Conservation (phyloP, 352 stramenopile genomes). For the Phytophthora aleatoria region DNA sequence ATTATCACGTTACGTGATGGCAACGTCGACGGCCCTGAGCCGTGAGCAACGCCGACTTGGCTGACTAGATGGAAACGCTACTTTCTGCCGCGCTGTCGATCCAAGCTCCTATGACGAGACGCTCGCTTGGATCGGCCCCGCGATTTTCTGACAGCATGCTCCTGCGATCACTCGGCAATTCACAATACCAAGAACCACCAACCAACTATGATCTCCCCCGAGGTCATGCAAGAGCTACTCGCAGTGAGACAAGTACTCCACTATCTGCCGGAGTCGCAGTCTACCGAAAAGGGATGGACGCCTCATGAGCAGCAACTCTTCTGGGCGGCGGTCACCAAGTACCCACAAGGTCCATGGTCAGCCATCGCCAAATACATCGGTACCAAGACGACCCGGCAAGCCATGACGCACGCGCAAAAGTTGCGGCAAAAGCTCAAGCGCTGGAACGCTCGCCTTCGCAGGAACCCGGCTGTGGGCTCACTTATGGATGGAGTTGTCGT, state of each 20-base stretch:
- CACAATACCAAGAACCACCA: constrained; percentile 2
- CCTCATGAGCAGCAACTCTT: constrained; percentile 41
- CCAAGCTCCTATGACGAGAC: neutral
- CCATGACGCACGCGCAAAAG: constrained; percentile 66
- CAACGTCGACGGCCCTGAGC: neutral
- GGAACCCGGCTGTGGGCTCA: constrained; percentile 28
- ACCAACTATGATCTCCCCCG: constrained; percentile 37
- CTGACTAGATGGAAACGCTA: constrained; percentile 9
- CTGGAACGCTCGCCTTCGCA: constrained; percentile 39
- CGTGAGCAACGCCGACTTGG: constrained; percentile 12
- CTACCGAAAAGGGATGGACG: constrained; percentile 35
- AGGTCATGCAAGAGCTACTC: constrained; percentile 44
- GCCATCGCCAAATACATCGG: constrained; percentile 55
- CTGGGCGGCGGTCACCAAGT: constrained; percentile 42
- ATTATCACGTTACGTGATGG: neutral
- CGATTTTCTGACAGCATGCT: constrained; percentile 1
- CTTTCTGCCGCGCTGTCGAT: constrained; percentile 13
- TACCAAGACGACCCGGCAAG: constrained; percentile 59
- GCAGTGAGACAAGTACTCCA: constrained; percentile 41
- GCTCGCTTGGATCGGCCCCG: neutral
- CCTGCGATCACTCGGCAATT: constrained; percentile 29
- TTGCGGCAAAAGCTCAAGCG: constrained; percentile 55
- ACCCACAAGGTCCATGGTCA: constrained; percentile 57
- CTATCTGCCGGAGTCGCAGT: constrained; percentile 42
- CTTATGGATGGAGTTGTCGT: constrained; percentile 32